phyloP scores from a whole-genome alignment of 768 basidiomycete genomes.

The Pleurotus tuber-regium region DNA sequence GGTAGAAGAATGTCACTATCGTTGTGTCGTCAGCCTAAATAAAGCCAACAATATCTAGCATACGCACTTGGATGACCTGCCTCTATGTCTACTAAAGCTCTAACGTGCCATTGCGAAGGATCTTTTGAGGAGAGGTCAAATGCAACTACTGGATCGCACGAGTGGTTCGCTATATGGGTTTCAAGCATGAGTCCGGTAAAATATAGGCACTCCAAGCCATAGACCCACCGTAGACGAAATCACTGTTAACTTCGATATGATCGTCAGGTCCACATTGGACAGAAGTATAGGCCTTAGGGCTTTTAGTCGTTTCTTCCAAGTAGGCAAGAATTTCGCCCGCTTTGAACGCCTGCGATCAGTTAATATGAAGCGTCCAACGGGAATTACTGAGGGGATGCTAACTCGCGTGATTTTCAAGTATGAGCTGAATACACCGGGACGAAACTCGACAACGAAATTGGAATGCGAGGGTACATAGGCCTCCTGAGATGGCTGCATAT shows the following conservation, averaged over 20 bases:
- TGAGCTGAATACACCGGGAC: slow-evolving; percentile 34
- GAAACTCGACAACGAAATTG: slow-evolving; percentile 34
- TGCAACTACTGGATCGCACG: slow-evolving; percentile 57
- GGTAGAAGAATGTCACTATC: slow-evolving; percentile 60
- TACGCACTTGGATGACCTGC: slow-evolving; percentile 36
- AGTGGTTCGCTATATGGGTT: slow-evolving; percentile 54
- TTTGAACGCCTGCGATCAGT: slow-evolving; percentile 29
- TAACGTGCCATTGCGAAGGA: slow-evolving; percentile 44
- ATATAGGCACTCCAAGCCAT: not conserved
- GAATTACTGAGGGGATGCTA: not conserved
- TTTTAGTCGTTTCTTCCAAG: slow-evolving; percentile 29
- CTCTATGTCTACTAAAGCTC: slow-evolving; percentile 39
- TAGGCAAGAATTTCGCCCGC: slow-evolving; percentile 34
- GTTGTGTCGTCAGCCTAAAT: slow-evolving; percentile 13
- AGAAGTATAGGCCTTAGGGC: slow-evolving; percentile 44
- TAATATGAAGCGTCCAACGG: not conserved
- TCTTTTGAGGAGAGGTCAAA: slow-evolving; percentile 48
- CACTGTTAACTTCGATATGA: slow-evolving; percentile 57
- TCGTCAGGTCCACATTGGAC: slow-evolving; percentile 52
- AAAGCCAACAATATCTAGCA: slow-evolving; percentile 20
- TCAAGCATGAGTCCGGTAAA: not conserved
- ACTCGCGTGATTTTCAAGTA: slow-evolving; percentile 35
- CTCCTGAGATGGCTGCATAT: slow-evolving; percentile 25
- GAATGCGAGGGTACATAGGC: slow-evolving; percentile 32
- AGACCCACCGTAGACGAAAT: slow-evolving; percentile 53